Conservation (phyloP, 805 yeast genomes). For the Kodamaea neixiangensis region DNA sequence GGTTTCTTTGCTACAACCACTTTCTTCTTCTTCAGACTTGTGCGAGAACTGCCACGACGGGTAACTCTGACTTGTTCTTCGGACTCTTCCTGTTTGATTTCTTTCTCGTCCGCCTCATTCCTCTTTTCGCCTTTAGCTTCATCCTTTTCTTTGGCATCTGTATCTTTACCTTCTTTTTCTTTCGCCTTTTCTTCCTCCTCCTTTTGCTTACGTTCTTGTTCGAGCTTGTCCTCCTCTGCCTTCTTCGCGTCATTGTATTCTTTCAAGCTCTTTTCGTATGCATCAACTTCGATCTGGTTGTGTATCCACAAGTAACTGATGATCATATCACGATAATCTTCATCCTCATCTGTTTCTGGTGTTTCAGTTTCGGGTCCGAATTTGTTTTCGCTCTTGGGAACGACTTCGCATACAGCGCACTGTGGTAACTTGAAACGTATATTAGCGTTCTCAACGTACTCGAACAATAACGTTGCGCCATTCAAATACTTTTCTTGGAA, state of each 20-base stretch:
- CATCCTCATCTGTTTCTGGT: constrained; percentile 18
- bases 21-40: constrained; percentile 15
- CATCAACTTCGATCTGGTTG: constrained; percentile 50
- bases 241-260: constrained; percentile 29
- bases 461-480: constrained; percentile 78
- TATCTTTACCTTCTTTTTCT: constrained; percentile 20
- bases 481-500: constrained; percentile 71
- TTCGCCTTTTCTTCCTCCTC: constrained; percentile 28
- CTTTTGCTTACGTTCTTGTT: constrained; percentile 22
- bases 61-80: constrained; percentile 6
- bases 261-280: constrained; percentile 39
- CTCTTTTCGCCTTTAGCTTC: constrained; percentile 12
- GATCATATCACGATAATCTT: constrained; percentile 37
- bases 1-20: constrained; percentile 16
- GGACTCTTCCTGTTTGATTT: constrained; percentile 13
- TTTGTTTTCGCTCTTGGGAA: constrained; percentile 18
- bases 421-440: constrained; percentile 76
- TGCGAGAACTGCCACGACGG: constrained; percentile 12
- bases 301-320: constrained; percentile 53
- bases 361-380: background rate
- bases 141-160: constrained; percentile 17
- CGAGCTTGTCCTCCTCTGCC: constrained; percentile 23
- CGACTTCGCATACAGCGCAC: constrained; percentile 69
- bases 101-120: constrained; percentile 10
- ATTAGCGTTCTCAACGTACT: constrained; percentile 76